These are phyloP conservation scores for Amanita rubescens DNA, from an alignment of 768 basidiomycete genomes.

Conservation along the genomic window DNA sequence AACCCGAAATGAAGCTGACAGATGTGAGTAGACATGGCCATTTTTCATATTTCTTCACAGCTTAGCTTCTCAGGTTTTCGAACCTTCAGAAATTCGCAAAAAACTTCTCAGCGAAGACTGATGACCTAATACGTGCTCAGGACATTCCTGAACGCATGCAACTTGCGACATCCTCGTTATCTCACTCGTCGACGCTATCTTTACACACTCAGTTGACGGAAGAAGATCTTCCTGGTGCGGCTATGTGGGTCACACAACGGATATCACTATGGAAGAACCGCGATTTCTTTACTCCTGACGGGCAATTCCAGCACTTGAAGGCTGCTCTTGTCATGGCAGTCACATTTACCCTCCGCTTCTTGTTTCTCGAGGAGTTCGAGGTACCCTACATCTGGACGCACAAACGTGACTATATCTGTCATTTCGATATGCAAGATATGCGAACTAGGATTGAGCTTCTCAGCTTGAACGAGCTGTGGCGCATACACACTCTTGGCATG, in stretches of 20 bases:
- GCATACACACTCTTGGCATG: conserved; percentile 81
- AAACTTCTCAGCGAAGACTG: conserved; percentile 87
- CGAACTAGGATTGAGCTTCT: conserved; percentile 65
- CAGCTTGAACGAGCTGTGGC: conserved; percentile 78
- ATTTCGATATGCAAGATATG: conserved; percentile 65
- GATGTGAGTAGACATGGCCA: conserved; percentile 45
- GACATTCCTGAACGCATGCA: conserved; percentile 98
- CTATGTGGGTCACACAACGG: conserved; percentile 82
- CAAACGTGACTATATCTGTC: conserved; percentile 83
- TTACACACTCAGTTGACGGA: conserved; percentile 58
- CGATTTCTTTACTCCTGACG: conserved; percentile 65
- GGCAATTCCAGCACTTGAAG: conserved; percentile 51
- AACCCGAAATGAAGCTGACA: conserved; percentile 74
- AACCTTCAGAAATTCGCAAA: conserved; percentile 91
- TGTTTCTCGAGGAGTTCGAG: conserved; percentile 86
- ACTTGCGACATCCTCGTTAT: conserved; percentile 79
- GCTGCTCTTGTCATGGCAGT: conserved; percentile 73
- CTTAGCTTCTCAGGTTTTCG: conserved; percentile 67
- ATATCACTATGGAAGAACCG: conserved; percentile 63
- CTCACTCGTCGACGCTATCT: conserved; percentile 52
- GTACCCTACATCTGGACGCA: conserved; percentile 95
- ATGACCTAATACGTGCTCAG: conserved; percentile 82
- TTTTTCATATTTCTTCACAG: conserved; percentile 8
- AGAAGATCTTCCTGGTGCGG: conserved; percentile 71
- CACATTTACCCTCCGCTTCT: conserved; percentile 65